Evolutionary conservation across 2,329 filamentous ascomycete genomes (phyloP), one percentile per base, ranked within the genome.

Genomic region (Lachnellula subtilissima): DNA sequence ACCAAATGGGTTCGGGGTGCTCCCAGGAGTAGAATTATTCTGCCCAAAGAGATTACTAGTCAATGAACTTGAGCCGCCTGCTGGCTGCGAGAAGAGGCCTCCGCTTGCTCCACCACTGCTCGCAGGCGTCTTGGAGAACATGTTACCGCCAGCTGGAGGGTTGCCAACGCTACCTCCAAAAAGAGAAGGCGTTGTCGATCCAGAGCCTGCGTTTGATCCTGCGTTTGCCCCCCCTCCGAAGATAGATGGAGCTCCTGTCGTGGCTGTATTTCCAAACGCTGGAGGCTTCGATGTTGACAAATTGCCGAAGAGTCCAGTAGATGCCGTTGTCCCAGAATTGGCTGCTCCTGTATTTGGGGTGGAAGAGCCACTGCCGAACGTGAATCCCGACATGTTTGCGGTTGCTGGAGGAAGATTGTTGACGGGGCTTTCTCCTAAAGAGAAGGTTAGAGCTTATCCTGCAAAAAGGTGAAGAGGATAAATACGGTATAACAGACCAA

Each of bases 261-360:
- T 45, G 19, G 49, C n/a, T 23, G 45, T 55, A 36, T 35, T 48
- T 55, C 55, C 52, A 52, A 48, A 58, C 19, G 52, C 36, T 23
- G 56, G 54, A 35, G 61, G 60, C 37, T 61, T 63, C 23, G 65
- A 61, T 46, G 60, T 58, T 50, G 60, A 50, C 37, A 63, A 50
- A 45, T 45, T 37, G 35, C 71, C 69, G 63, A 74, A 73, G 40
- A 74, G 57, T 50, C 66, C 58, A 57, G 45, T 48, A 19, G 59
- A 53, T 23, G 42, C 28, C 17, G 56, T 40, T 25, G 50, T 42
- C 4, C 52, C 49, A 49, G 52, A 17, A 36, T 54, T 60, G 42
- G 61, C 49, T 25, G 57, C 28, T 22, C 53, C 57, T 15, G 48
- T 47, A 19, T 54, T 49, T 48, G 46, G 32, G 45, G 56, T 58